Conservation (phyloP, 495 filamentous ascomycete species). For the Penicillium turbatum region DNA sequence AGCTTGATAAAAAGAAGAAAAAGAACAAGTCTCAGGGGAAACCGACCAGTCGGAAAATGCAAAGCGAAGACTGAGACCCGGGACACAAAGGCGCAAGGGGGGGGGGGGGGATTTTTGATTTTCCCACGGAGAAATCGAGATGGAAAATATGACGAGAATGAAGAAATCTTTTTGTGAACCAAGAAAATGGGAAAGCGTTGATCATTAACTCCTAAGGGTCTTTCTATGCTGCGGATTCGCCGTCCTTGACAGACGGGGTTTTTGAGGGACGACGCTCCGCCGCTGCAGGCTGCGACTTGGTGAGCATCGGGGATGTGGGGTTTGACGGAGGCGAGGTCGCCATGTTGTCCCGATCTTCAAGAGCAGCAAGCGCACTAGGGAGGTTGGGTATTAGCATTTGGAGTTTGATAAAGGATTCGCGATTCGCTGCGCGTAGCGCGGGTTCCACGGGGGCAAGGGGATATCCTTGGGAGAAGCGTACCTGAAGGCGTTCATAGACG, state of each 20-base stretch:
- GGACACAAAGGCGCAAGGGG: slow-evolving; percentile 19
- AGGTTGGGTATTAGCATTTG: slow-evolving; percentile 18
- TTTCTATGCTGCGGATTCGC: slow-evolving; percentile 45
- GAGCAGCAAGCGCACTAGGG: slow-evolving; percentile 52
- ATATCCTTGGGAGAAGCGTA: slow-evolving; percentile 32
- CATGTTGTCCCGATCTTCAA: slow-evolving; percentile 55
- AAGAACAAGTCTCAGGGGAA: slow-evolving; percentile 14
- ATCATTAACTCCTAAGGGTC: slow-evolving; percentile 41
- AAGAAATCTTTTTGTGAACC: slow-evolving; percentile 35
- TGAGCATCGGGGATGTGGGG: slow-evolving; percentile 52
- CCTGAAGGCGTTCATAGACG: slow-evolving; percentile 86
- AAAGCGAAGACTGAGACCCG: slow-evolving; percentile 18
- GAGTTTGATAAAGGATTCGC: neutral
- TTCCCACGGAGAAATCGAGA: slow-evolving; percentile 14
- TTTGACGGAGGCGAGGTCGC: slow-evolving; percentile 57
- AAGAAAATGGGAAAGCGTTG: slow-evolving; percentile 40
- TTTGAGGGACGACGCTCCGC: slow-evolving; percentile 45
- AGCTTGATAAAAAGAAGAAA: slow-evolving; percentile 12
- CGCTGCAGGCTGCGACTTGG: slow-evolving; percentile 49
- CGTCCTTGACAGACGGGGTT: slow-evolving; percentile 43
- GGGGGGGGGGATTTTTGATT: slow-evolving; percentile 11
- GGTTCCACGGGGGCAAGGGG: too few relatives aligned
- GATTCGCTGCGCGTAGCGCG: neutral
- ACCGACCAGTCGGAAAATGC: slow-evolving; percentile 36
- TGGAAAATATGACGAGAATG: slow-evolving; percentile 19